These are phyloP conservation scores for Arthrinium phaeospermum DNA, from an alignment of 2,329 filamentous ascomycete genomes.

Conservation along the genomic window DNA sequence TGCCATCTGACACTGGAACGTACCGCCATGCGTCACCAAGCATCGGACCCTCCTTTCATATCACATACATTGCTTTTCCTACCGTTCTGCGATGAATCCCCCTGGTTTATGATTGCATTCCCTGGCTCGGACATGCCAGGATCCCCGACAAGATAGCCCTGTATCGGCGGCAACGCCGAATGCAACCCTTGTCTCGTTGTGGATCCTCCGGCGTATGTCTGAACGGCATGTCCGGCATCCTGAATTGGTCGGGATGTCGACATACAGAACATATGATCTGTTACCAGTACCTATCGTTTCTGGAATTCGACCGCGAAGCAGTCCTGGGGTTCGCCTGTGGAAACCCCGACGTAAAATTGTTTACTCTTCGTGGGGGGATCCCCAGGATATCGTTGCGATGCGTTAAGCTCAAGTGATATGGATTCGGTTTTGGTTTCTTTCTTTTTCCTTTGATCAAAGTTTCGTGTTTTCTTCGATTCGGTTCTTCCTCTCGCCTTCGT, in stretches of 20 bases:
- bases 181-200: background rate
- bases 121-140: constrained; percentile 41
- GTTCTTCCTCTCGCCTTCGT: background rate
- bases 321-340: constrained; percentile 3
- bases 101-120: constrained; percentile 41
- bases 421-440: constrained; percentile 22
- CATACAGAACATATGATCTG: constrained; percentile 26
- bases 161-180: background rate
- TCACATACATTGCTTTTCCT: constrained; percentile 43
- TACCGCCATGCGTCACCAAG: constrained; percentile 23
- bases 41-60: constrained; percentile 35
- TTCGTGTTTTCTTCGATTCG: constrained; percentile 5
- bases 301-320: background rate
- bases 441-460: constrained; percentile 19
- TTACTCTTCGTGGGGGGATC: constrained; percentile 1
- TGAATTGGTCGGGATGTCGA: constrained; percentile 37
- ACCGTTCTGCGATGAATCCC: constrained; percentile 45
- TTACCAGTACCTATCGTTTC: constrained; percentile 11
- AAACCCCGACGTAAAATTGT: background rate
- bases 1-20: constrained; percentile 25
- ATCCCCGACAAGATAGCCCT: constrained; percentile 17
- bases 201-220: constrained; percentile 29
- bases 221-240: constrained; percentile 49
- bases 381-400: constrained; percentile 24
- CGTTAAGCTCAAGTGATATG: constrained; percentile 20